These are phyloP conservation scores for Globisporangium mamillatum DNA, from an alignment of 352 stramenopile species.

Conservation along the genomic window DNA sequence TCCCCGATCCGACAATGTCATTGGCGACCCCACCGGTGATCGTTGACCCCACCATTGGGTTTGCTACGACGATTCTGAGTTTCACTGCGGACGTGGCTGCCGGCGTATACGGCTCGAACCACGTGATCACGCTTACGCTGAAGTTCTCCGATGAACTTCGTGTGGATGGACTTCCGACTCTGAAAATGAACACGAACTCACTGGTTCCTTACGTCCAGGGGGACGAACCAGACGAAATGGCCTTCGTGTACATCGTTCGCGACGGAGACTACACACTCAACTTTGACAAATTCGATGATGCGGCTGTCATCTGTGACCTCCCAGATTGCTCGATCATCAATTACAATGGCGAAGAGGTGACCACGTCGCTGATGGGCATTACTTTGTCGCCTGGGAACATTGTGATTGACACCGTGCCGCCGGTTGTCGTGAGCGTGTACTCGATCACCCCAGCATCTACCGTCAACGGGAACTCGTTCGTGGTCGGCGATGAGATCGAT, in stretches of 20 bases:
- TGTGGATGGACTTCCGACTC: conserved; percentile 40
- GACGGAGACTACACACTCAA: conserved; percentile 35
- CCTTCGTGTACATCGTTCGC: conserved; percentile 75
- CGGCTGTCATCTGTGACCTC: conserved; percentile 40
- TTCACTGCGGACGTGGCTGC: conserved; percentile 45
- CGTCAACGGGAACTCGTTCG: conserved; percentile 66
- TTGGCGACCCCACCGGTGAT: conserved; percentile 44
- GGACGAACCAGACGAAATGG: conserved; percentile 37
- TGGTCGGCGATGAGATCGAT: conserved; percentile 76
- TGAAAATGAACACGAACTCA: conserved; percentile 62
- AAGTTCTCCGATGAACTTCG: conserved; percentile 77
- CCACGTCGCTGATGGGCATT: conserved; percentile 39
- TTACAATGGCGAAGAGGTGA: conserved; percentile 49
- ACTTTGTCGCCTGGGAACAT: conserved; percentile 46
- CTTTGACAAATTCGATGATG: conserved; percentile 62
- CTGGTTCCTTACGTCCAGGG: conserved; percentile 60
- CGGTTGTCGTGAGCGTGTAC: conserved; percentile 61
- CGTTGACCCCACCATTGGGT: conserved; percentile 42
- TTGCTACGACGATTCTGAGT: conserved; percentile 38
- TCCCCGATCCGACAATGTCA: conserved; percentile 39
- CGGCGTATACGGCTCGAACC: conserved; percentile 66
- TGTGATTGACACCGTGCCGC: conserved; percentile 53
- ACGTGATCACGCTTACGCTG: conserved; percentile 67
- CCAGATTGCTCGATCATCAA: conserved; percentile 60
- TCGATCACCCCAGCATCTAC: conserved; percentile 43